Evolutionary conservation across 768 basidiomycete species (phyloP).

Genomic region (Suillus tomentosus): DNA sequence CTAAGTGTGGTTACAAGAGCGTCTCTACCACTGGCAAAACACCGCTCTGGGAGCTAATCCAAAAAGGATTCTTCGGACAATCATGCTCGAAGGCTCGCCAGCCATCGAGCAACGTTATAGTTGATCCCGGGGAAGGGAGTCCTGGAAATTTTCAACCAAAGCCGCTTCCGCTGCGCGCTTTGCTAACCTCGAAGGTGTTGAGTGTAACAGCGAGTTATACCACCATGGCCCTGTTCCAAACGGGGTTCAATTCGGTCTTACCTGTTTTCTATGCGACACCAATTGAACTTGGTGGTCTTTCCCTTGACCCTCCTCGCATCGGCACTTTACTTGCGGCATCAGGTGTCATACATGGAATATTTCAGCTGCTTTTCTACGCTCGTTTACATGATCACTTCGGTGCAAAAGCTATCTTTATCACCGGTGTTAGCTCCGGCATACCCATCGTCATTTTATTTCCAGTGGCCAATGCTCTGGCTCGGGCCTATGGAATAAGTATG

Average conservation of each 20-base stretch:
- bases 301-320: slow-evolving; percentile 30
- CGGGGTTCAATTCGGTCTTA: slow-evolving; percentile 50
- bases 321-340: slow-evolving; percentile 28
- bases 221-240: slow-evolving; percentile 59
- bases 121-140: neutral
- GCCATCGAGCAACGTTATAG: neutral
- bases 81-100: neutral
- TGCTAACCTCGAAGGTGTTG: slow-evolving; percentile 57
- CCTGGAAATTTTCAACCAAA: neutral
- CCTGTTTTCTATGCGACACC: slow-evolving; percentile 37
- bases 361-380: slow-evolving; percentile 66
- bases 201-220: slow-evolving; percentile 64
- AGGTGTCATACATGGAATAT: slow-evolving; percentile 38
- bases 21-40: neutral
- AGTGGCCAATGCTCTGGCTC: neutral
- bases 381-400: slow-evolving; percentile 56
- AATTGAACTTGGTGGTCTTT: slow-evolving; percentile 31
- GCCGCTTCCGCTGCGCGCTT: slow-evolving; percentile 47
- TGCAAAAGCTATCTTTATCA: slow-evolving; percentile 23
- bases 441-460: neutral
- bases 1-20: neutral
- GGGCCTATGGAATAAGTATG: neutral
- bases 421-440: neutral
- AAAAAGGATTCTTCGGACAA: neutral
- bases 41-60: neutral